Evolutionary conservation across 164 flowering plant species (phyloP).

Genomic region (Nelumbo lutea): DNA sequence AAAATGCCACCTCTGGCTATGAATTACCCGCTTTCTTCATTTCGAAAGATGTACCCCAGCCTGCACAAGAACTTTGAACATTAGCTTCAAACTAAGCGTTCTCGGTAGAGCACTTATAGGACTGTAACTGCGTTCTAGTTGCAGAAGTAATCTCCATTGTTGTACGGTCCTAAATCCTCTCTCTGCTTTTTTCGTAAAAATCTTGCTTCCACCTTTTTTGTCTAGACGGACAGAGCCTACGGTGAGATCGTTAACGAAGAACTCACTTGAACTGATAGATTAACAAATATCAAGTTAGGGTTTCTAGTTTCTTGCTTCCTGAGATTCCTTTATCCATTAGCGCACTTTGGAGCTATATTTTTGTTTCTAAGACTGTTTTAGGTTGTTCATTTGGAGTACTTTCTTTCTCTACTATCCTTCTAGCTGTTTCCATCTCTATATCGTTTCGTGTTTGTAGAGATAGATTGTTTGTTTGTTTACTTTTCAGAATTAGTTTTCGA

Average conservation of each 20-base stretch:
- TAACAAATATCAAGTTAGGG: neutral
- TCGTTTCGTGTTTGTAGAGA: neutral
- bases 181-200: neutral
- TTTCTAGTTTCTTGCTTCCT: neutral
- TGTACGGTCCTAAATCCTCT: neutral
- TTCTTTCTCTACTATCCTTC: too few species aligned
- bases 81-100: neutral
- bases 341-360: too few species aligned
- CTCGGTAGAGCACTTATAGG: neutral
- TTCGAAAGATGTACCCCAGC: too few species aligned
- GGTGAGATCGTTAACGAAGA: neutral
- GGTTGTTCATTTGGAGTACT: too few species aligned
- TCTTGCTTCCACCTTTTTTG: neutral
- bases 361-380: too few species aligned
- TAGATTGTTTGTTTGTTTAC: neutral
- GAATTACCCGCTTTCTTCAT: too few species aligned
- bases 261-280: neutral
- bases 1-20: too few species aligned
- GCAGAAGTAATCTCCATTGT: conserved; percentile 5
- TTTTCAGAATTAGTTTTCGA: neutral
- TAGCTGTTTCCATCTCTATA: too few species aligned
- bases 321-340: too few species aligned
- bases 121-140: neutral
- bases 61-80: neutral
- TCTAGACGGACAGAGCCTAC: neutral